Evolutionary conservation across 441 rosid species (phyloP).

Genomic region (Euphorbia schlechtendalii): DNA sequence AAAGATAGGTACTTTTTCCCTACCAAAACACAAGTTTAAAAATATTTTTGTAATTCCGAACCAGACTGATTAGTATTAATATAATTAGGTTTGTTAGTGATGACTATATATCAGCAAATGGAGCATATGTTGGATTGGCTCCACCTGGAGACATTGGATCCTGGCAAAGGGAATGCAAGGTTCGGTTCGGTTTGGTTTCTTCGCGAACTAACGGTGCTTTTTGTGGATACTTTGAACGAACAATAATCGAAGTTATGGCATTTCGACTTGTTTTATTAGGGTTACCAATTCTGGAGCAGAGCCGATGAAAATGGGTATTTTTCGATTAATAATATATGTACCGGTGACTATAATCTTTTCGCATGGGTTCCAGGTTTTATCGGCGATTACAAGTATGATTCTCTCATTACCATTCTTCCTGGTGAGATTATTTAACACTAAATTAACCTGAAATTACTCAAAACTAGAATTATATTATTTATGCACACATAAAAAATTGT

Average conservation of each 20-base stretch:
- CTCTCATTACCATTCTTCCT: conserved; percentile 29
- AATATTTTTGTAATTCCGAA: background rate
- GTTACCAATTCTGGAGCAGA: conserved; percentile 53
- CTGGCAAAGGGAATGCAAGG: conserved; percentile 81
- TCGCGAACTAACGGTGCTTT: too few species aligned
- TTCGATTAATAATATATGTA: conserved; percentile 30
- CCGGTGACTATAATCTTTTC: conserved; percentile 40
- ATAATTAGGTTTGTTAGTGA: conserved; percentile 32
- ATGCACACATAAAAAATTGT: too few species aligned
- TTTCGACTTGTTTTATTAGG: conserved; percentile 12
- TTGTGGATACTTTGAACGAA: background rate
- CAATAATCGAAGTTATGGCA: background rate
- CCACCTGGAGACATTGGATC: conserved; percentile 67
- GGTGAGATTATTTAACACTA: conserved; percentile 19
- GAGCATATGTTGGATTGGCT: conserved; percentile 61
- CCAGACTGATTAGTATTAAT: background rate
- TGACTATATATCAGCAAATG: conserved; percentile 34
- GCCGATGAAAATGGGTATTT: conserved; percentile 43
- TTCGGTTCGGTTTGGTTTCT: conserved; percentile 27
- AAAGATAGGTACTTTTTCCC: conserved; percentile 38
- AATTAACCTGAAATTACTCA: background rate
- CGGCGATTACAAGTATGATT: conserved; percentile 42
- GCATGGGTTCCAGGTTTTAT: conserved; percentile 60
- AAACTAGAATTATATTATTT: too few species aligned
- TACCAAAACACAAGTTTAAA: too few species aligned